A percentile compares a stretch with the other conserved stretches of the same genome.
Evolutionary conservation across 1,284 basidiomycete genomes (phyloP).

Genomic region (Moesziomyces antarcticus): DNA sequence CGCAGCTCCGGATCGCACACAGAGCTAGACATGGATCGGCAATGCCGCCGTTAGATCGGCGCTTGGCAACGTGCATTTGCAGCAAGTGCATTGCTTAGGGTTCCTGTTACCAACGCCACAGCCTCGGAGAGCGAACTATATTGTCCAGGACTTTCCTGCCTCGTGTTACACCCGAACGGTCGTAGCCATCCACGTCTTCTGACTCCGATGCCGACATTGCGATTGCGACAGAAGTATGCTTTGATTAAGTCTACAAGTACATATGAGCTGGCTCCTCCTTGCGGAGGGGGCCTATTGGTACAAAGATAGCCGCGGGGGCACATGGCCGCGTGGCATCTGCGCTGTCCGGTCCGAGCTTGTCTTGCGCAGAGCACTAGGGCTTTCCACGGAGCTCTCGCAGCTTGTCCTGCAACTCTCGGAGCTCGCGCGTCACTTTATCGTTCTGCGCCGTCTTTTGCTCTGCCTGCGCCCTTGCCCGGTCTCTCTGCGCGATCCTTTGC

Average conservation of each 20-base stretch:
- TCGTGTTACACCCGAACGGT: no score
- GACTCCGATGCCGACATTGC: not conserved
- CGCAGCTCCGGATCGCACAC: no score
- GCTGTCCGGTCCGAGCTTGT: not conserved
- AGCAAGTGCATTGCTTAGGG: no score
- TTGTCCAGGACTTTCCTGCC: no score
- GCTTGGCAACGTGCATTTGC: no score
- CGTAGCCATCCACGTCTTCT: no score
- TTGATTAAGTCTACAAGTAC: conserved; percentile 10
- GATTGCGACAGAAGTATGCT: not conserved
- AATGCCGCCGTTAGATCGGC: no score
- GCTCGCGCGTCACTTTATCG: conserved; percentile 36
- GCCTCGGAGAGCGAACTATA: no score
- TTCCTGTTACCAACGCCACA: no score
- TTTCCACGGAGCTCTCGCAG: conserved; percentile 35
- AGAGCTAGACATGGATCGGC: no score
- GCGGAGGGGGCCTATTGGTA: conserved; percentile 1
- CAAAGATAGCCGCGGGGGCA: not conserved
- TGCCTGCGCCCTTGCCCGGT: conserved; percentile 20
- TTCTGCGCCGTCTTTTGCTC: conserved; percentile 20
- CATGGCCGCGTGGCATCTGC: not conserved
- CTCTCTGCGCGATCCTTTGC: conserved; percentile 36
- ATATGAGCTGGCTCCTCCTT: not conserved
- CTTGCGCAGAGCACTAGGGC: not conserved
- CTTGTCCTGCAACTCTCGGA: conserved; percentile 47